phyloP scores from a whole-genome alignment of 805 yeast species.

The Yarrowia sp. region DNA sequence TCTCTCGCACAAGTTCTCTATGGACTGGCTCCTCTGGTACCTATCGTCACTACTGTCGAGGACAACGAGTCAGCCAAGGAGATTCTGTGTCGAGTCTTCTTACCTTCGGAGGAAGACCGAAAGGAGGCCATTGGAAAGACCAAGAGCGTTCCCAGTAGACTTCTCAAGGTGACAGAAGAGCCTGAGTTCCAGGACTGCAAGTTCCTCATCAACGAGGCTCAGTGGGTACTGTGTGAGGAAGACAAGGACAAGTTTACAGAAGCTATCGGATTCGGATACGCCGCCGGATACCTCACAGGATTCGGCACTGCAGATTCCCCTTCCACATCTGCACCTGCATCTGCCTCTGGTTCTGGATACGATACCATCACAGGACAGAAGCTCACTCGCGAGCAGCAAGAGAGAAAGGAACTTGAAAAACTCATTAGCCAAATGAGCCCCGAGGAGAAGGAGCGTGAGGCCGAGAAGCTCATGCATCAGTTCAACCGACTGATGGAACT shows the following conservation, averaged over 20 bases:
- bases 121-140: conserved; percentile 44
- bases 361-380: conserved; percentile 48
- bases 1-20: neutral
- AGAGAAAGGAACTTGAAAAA: neutral
- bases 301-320: conserved; percentile 42
- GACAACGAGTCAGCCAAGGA: neutral
- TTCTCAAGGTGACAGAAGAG: conserved; percentile 43
- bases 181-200: conserved; percentile 41
- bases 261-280: conserved; percentile 47
- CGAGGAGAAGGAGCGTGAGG: conserved; percentile 56
- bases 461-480: conserved; percentile 54
- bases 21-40: conserved; percentile 18
- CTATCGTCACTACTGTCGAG: neutral
- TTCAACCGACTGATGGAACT: conserved; percentile 54
- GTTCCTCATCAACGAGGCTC: conserved; percentile 43
- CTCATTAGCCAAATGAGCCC: conserved; percentile 49
- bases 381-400: conserved; percentile 36
- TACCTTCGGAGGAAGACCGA: conserved; percentile 43
- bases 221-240: conserved; percentile 44
- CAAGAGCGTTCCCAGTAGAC: conserved; percentile 42
- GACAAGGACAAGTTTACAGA: conserved; percentile 43
- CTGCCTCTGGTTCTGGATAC: conserved; percentile 34
- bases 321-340: neutral
- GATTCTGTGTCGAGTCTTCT: conserved; percentile 2
- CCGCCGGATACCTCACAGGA: conserved; percentile 45